Percentiles rank a stretch among this genome's conserved stretches.
Evolutionary conservation across 305 asterid species (phyloP).

Genomic region (Solanum hybrid): DNA sequence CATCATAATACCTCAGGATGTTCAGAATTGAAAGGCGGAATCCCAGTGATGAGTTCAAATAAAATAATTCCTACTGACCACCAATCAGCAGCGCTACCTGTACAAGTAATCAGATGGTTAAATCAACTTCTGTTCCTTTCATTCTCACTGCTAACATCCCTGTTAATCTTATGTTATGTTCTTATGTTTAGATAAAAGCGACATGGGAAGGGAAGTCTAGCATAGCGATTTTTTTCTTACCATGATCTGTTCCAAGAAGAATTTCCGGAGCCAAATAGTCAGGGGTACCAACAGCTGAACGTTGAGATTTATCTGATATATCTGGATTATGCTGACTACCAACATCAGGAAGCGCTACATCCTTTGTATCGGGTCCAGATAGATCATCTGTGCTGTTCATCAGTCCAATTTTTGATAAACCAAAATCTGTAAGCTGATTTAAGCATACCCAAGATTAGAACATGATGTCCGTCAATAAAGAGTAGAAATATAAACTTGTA

Average conservation of each 20-base stretch:
- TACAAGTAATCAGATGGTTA: constrained; percentile 5
- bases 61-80: constrained; percentile 87
- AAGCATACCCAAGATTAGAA: constrained; percentile 22
- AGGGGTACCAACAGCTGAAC: constrained; percentile 94
- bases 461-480: constrained; percentile 10
- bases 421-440: constrained; percentile 91
- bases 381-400: constrained; percentile 87
- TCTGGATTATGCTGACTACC: constrained; percentile 41
- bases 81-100: constrained; percentile 90
- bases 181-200: neutral
- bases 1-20: constrained; percentile 64
- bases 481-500: neutral
- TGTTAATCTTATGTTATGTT: neutral
- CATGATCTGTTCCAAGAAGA: constrained; percentile 91
- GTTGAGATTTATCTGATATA: constrained; percentile 27
- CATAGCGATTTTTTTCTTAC: constrained; percentile 26
- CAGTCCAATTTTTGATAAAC: constrained; percentile 86
- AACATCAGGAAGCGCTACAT: constrained; percentile 28
- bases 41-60: constrained; percentile 70
- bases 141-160: constrained; percentile 8
- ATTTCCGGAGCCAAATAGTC: constrained; percentile 98
- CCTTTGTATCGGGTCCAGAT: constrained; percentile 41
- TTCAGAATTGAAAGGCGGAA: constrained; percentile 76
- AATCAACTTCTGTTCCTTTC: neutral
- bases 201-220: constrained; percentile 1